These are phyloP conservation scores for Boletus rubescentipes DNA, from an alignment of 768 basidiomycete species.

Conservation along the genomic window DNA sequence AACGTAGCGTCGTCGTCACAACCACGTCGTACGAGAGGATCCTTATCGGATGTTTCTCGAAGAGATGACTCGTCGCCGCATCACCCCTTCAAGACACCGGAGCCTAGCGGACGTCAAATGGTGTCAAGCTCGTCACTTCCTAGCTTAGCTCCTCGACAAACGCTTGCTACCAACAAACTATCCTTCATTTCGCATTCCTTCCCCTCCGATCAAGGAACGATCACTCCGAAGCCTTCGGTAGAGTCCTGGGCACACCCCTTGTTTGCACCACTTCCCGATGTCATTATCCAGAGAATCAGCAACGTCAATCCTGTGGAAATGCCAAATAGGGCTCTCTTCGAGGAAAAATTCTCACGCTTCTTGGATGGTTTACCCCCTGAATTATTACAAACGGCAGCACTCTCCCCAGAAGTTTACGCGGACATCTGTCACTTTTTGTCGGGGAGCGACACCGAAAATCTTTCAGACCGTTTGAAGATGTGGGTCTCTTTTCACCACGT, in stretches of 20 bases:
- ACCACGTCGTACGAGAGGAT: slow-evolving; percentile 23
- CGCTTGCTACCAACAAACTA: slow-evolving; percentile 27
- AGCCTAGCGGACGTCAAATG: slow-evolving; percentile 21
- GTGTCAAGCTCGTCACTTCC: slow-evolving; percentile 21
- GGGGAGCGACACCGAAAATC: slow-evolving; percentile 28
- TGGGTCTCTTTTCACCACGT: slow-evolving; percentile 64
- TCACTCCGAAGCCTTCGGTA: slow-evolving; percentile 41
- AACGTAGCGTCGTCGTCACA: slow-evolving; percentile 42
- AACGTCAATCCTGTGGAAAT: slow-evolving; percentile 56
- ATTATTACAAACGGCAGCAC: slow-evolving; percentile 59
- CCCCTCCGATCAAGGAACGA: slow-evolving; percentile 37
- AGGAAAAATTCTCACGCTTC: slow-evolving; percentile 49
- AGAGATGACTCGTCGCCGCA: slow-evolving; percentile 16
- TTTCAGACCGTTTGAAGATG: slow-evolving; percentile 44
- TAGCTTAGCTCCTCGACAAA: slow-evolving; percentile 24
- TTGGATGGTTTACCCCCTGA: slow-evolving; percentile 50
- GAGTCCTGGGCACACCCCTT: slow-evolving; percentile 60
- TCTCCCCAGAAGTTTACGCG: slow-evolving; percentile 54
- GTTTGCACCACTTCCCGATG: slow-evolving; percentile 60
- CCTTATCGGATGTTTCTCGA: slow-evolving; percentile 23
- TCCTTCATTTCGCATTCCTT: slow-evolving; percentile 48
- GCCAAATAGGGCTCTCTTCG: slow-evolving; percentile 55
- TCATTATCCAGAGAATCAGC: slow-evolving; percentile 53
- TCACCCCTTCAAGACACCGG: slow-evolving; percentile 23
- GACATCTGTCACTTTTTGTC: slow-evolving; percentile 49